Evolutionary conservation across 2,329 filamentous ascomycete genomes (phyloP).

Genomic region (Colletotrichum liriopes): DNA sequence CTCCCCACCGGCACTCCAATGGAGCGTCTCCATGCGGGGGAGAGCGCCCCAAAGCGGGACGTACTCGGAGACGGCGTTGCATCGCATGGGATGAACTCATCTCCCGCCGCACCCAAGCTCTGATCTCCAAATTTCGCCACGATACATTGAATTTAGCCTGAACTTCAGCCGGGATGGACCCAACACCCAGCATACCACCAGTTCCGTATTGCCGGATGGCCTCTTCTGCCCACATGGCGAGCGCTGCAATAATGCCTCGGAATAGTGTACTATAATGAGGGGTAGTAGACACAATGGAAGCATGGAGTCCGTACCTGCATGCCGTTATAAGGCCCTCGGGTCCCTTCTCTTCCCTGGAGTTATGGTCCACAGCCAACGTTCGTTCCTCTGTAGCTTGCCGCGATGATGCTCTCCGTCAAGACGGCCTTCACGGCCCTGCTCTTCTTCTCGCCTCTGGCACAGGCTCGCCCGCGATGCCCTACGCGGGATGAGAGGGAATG

Average conservation of each 20-base stretch:
- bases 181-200: constrained; percentile 8
- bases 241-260: constrained; percentile 4
- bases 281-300: constrained; percentile 24
- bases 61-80: constrained; percentile 24
- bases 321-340: neutral
- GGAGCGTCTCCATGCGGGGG: constrained; percentile 25
- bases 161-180: constrained; percentile 29
- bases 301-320: neutral
- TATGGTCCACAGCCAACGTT: neutral
- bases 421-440: constrained; percentile 39
- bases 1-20: constrained; percentile 14
- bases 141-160: constrained; percentile 38
- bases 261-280: constrained; percentile 27
- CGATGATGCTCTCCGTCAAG: constrained; percentile 33
- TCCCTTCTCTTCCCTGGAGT: neutral
- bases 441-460: constrained; percentile 19
- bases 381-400: neutral
- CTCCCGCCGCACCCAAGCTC: constrained; percentile 21
- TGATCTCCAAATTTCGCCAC: constrained; percentile 13
- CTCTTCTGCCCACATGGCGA: constrained; percentile 21
- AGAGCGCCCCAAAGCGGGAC: constrained; percentile 19
- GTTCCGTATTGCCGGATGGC: constrained; percentile 35
- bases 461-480: constrained; percentile 28
- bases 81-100: constrained; percentile 41
- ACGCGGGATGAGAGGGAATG: constrained; percentile 61